Conservation (phyloP, 2,329 filamentous ascomycete species). For the Anthostomella pinea region DNA sequence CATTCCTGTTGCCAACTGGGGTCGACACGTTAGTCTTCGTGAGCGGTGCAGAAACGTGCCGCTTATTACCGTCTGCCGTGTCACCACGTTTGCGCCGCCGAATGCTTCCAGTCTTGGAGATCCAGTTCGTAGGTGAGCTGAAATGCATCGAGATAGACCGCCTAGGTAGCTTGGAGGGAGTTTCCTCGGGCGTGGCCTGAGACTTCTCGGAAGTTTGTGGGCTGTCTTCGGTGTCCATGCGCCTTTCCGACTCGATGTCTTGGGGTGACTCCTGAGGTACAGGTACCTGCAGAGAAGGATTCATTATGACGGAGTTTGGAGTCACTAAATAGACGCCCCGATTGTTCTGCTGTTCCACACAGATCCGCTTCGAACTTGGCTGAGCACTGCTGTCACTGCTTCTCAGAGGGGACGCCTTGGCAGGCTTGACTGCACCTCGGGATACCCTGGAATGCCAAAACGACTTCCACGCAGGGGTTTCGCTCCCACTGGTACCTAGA, state of each 20-base stretch:
- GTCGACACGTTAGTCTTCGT: slow-evolving; percentile 23
- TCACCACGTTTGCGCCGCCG: slow-evolving; percentile 52
- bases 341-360: slow-evolving; percentile 31
- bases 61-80: slow-evolving; percentile 42
- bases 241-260: slow-evolving; percentile 3
- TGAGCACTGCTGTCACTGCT: slow-evolving; percentile 27
- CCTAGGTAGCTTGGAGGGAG: slow-evolving; percentile 44
- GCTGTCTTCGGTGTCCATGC: slow-evolving; percentile 19
- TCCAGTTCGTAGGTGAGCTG: slow-evolving; percentile 54
- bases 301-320: slow-evolving; percentile 27
- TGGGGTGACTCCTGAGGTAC: slow-evolving; percentile 1
- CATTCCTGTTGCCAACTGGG: slow-evolving; percentile 23
- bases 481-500: slow-evolving; percentile 6
- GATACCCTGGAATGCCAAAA: slow-evolving; percentile 51
- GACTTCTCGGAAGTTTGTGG: slow-evolving; percentile 25
- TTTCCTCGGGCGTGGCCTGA: slow-evolving; percentile 33
- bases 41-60: slow-evolving; percentile 53
- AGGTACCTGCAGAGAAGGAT: slow-evolving; percentile 12
- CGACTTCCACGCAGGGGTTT: slow-evolving; percentile 47
- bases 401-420: slow-evolving; percentile 23
- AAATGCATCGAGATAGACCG: slow-evolving; percentile 61
- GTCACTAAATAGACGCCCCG: slow-evolving; percentile 38
- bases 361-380: slow-evolving; percentile 28
- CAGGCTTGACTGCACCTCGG: slow-evolving; percentile 14
- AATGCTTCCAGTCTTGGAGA: slow-evolving; percentile 54